Evolutionary conservation across 352 stramenopile genomes (phyloP), one percentile per base, ranked within the genome.

Genomic region (Phytophthora ohioensis): DNA sequence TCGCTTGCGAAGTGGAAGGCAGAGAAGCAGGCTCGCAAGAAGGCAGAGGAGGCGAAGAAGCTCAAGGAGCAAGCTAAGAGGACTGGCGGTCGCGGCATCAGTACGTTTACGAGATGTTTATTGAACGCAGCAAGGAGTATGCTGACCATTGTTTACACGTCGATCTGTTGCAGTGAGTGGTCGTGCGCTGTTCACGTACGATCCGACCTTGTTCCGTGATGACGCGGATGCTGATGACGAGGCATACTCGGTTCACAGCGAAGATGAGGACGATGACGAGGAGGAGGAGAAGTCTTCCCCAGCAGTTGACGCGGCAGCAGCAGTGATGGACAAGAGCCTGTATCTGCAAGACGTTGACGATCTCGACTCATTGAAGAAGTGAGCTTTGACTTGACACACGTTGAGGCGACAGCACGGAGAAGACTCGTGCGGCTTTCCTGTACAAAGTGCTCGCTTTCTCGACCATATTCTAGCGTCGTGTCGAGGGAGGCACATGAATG

Each of bases 151-250:
- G 27, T 38, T 63, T 35, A 45, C 69, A 38, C 21, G 54, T 66
- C 21, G 64, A 10, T 52, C 10, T 80, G n/a, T 61, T 76, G 52
- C 58, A 93, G 88, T 98, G 83, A 97, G 88, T 88, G 92, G 92
- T 81, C 87, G 91, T 81, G 90, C 91, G 35, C 71, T 98, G 71
- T 98, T 98, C 79, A 91, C 90, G 36, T 97, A 81, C 79, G 91
- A 98, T 67, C 88, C 92, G 34, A 93, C 87, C 35, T 80, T 98
- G 75, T 98, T 98, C 86, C 85, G 87, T 56, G 92, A 98, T 76
- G 92, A 97, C 48, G 92, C 92, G 31, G 91, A 92, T 71, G 91
- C 91, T 58, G 88, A 93, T 65, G 91, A 95, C 34, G 88, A 97
- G 57, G 74, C 78, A 51, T 96, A 97, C 73, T 91, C 86, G 21